Evolutionary conservation across 208 protist species (phyloP).

Genomic region (Leishmania turanica): DNA sequence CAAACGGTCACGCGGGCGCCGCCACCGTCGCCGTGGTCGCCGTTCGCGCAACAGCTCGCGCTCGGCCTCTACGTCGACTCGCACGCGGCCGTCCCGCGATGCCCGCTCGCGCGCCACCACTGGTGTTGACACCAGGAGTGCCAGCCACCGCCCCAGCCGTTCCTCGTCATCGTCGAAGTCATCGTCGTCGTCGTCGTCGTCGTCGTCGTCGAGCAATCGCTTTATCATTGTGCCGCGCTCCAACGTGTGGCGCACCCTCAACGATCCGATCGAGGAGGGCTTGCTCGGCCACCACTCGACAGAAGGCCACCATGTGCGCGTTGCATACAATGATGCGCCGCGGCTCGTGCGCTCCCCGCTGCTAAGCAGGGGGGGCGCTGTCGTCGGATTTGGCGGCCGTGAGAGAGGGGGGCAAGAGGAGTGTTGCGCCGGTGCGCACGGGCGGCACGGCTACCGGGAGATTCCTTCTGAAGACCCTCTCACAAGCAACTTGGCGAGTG

Average conservation of each 20-base stretch:
- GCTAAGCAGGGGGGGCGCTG: slow-evolving; percentile 3
- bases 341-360: slow-evolving; percentile 18
- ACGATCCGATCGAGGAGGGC: slow-evolving; percentile 29
- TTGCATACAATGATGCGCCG: neutral
- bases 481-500: neutral
- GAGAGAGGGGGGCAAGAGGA: neutral
- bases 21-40: neutral
- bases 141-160: slow-evolving; percentile 16
- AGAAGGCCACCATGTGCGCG: neutral
- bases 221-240: slow-evolving; percentile 76
- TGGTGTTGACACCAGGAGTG: slow-evolving; percentile 7
- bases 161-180: slow-evolving; percentile 34
- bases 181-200: slow-evolving; percentile 32
- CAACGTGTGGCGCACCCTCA: slow-evolving; percentile 69
- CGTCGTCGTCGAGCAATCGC: slow-evolving; percentile 34
- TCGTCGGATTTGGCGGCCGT: neutral
- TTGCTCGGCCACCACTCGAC: slow-evolving; percentile 13
- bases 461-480: slow-evolving; percentile 5
- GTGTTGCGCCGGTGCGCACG: neutral
- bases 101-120: neutral
- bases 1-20: slow-evolving; percentile 1
- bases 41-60: neutral
- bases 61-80: neutral
- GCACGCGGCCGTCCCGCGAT: neutral
- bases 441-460: slow-evolving; percentile 4